Base-by-base conservation (phyloP, 352 stramenopile genomes). In the Pythium dissimile region DNA sequence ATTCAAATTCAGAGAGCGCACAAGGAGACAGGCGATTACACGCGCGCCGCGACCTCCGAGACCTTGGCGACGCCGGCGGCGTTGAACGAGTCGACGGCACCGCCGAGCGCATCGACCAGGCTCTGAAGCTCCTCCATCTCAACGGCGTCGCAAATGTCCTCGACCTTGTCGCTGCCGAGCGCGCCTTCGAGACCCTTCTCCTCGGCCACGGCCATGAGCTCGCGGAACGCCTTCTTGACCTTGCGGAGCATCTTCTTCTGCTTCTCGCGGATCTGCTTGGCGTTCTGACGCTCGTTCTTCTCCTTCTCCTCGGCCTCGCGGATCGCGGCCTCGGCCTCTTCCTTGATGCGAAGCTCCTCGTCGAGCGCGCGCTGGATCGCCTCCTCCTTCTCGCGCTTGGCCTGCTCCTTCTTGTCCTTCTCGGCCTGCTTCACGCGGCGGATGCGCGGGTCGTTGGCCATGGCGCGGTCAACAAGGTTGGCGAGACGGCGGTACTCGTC, bases 211-310 rank as follows among this genome's bases (percentile, higher is more conserved):
- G 69, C 53, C 76, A 88, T 89, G 46, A 90, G 69, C 66, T 91
- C 82, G 21, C 82, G 80, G 73, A 94, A 94, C 16, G 72, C 55
- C 71, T 94, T 91, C 71, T 92, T 91, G 41, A 94, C 69, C 70
- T 90, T 90, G 21, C 79, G 80, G 62, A 88, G 85, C 10, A 85
- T 54, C 68, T 91, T 91, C 60, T 92, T 92, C 66, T 92, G 76
- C 78, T 92, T 92, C 34, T 92, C 85, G 62, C 88, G 88, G 42
- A 71, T 66, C 50, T 80, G 62, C 71, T 92, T 92, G 68, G 75
- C 80, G 59, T 79, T 84, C 71, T 88, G 75, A 45, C 81, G 83
- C 3, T 60, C 37, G 26, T 72, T 59, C 70, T 92, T 93, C 66
- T 90, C 75, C 42, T 75, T 66, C 52, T 89, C 84, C 47, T 92